Conservation (phyloP, 1,139 yeast species). For the Pichia kudriavzevii region DNA sequence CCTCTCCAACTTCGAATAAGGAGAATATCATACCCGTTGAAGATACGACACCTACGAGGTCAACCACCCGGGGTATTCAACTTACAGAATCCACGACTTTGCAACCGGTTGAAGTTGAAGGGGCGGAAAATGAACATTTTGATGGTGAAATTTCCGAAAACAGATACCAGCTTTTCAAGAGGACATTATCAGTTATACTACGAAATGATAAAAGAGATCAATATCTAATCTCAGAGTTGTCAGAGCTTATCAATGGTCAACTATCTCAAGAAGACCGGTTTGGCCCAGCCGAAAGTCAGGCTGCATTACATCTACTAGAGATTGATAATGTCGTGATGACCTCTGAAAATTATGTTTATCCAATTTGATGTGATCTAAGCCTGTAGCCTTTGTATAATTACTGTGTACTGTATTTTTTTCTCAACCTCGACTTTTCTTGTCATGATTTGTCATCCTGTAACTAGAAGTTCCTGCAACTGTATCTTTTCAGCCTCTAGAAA, state of each 20-base stretch:
- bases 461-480: too few species aligned
- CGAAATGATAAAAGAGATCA: slow-evolving; percentile 21
- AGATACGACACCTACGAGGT: too few species aligned
- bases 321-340: slow-evolving; percentile 52
- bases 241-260: slow-evolving; percentile 26
- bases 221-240: slow-evolving; percentile 18
- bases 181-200: slow-evolving; percentile 22
- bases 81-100: slow-evolving; percentile 30
- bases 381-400: background rate
- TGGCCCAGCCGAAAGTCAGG: slow-evolving; percentile 41
- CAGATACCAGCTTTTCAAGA: slow-evolving; percentile 26
- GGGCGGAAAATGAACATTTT: slow-evolving; percentile 15
- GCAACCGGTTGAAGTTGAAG: slow-evolving; percentile 12
- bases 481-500: background rate
- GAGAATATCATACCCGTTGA: background rate
- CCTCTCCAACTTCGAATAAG: slow-evolving; percentile 6
- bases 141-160: slow-evolving; percentile 24
- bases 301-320: slow-evolving; percentile 47
- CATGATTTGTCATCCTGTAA: too few species aligned
- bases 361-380: slow-evolving; percentile 30
- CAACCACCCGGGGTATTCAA: background rate
- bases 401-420: slow-evolving; percentile 1
- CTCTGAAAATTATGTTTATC: slow-evolving; percentile 58
- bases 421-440: background rate
- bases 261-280: slow-evolving; percentile 59